Evolutionary conservation across 257 asterid species (phyloP), one percentile per base, ranked within the genome.

Genomic region (Ehretia macrophylla): DNA sequence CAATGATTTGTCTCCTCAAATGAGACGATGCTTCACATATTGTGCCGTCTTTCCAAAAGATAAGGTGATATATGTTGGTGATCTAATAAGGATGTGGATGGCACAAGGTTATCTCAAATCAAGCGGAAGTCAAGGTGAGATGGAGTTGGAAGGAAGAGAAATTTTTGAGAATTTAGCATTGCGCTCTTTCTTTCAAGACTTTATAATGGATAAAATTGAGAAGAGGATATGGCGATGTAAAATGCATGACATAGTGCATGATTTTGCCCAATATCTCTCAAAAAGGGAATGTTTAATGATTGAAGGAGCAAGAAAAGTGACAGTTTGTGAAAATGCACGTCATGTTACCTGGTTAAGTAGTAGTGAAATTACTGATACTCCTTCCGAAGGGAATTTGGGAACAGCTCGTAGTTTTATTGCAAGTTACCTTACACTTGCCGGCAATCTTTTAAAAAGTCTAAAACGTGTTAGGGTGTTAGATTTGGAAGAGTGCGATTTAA

Each of bases 21-120:
- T 67, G 44, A 72, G 52, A 51, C 65, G 35, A 3, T 27, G 35
- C 35, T 27, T 27, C 35, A 1, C 35, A 27, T 27, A 27, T 27
- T 27, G 35, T 57, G 52, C 77, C 14, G 20, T 72, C 35, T 67
- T 66, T 32, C 70, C 73, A 32, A 67, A 72, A 46, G 51, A 67
- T 17, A 46, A 52, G 32, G 58, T 60, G 57, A 67, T 72, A 22
- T 17, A 42, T 11, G 58, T 56, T 55, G 73, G 56, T 12, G 59
- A 72, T 17, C 17, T 62, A 45, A 67, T 72, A 18, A 40, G 42
- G 8, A 38, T 57, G 14, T 72, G 77, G 77, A 67, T 67, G 63
- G 62, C 77, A n/a, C 62, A 62, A 56, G 69, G 73, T 17, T 62
- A 66, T 57, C 46, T 62, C 32, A 23, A 17, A 35, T 45, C 66